A percentile compares a stretch with the other conserved stretches of the same genome.
phyloP scores from a whole-genome alignment of 1,139 yeast genomes.

The Kodamaea sp. region DNA sequence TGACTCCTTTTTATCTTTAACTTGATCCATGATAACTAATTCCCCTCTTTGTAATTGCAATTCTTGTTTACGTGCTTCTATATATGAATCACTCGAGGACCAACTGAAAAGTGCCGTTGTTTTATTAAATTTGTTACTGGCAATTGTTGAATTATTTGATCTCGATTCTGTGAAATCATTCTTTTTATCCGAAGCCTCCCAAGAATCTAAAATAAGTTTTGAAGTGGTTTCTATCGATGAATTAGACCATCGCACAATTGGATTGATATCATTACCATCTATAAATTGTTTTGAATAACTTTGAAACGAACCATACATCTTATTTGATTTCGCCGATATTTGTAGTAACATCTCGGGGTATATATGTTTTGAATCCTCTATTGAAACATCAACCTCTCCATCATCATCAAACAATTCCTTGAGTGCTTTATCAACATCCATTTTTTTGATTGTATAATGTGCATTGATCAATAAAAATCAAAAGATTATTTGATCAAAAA shows the following conservation, averaged over 20 bases:
- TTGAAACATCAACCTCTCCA: no score
- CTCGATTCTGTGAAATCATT: constrained; percentile 4
- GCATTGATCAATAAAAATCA: no score
- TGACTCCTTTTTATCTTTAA: constrained; percentile 4
- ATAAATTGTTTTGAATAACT: constrained; percentile 36
- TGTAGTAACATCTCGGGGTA: constrained; percentile 41
- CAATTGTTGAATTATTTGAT: constrained; percentile 8
- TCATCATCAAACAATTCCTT: no score
- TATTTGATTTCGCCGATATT: constrained; percentile 27
- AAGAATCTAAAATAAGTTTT: constrained; percentile 26
- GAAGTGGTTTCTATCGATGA: constrained; percentile 30
- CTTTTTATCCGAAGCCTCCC: constrained; percentile 21
- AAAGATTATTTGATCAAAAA: background rate
- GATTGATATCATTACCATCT: constrained; percentile 12
- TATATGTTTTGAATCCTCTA: constrained; percentile 2
- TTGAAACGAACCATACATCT: constrained; percentile 33
- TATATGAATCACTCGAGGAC: constrained; percentile 44
- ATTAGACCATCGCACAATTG: constrained; percentile 34
- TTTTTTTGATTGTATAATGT: no score
- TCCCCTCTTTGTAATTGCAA: constrained; percentile 14
- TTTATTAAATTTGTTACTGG: constrained; percentile 19
- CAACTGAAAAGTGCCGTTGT: constrained; percentile 35
- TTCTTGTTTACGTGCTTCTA: constrained; percentile 32
- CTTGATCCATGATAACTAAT: background rate
- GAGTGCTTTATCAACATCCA: no score